Base-by-base conservation (phyloP, 2,329 filamentous ascomycete genomes). In the Aspergillus persii region DNA sequence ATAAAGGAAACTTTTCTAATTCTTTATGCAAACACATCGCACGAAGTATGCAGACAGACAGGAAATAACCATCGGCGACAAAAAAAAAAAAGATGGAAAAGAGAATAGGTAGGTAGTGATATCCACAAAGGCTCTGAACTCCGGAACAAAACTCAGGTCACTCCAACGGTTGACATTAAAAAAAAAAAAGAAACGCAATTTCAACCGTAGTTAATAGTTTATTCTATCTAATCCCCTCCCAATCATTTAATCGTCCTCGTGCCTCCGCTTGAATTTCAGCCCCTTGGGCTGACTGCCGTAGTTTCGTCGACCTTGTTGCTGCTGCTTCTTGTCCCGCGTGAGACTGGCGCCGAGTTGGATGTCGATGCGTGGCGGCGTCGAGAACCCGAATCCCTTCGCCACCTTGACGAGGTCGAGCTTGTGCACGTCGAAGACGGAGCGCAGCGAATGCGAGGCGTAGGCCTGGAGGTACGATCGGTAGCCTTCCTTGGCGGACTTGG, bases 401-500 rank as follows among this genome's bases (percentile, higher is more conserved):
- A 96, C 88, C 78, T 93, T 94, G 68, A 89, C 86, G 18, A 96
- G 80, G 72, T 96, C 91, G 11, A 95, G 81, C 72, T 91, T 91
- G 74, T 91, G 83, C 55, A 96, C 86, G 74, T 94, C 90, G 72
- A 94, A 96, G 41, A 96, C 88, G n/a, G 87, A 89, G 30, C 91
- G 86, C 60, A 95, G 81, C 66, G 85, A 89, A 77, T 94, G 95
- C 59, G 89, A 92, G 26, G 94, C 92, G 73, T 99, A 99, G 0
- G 95, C 94, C 75, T 98, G 92, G 27, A 99, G 84, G 75, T 99
- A 99, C 23, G 90, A 91, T 61, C 91, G 86, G 80, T 95, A 96
- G 3, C 91, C 85, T 65, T 88, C 86, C 73, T 88, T 89, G 48
- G 86, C 86, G 33, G 84, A 86, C 81, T 85, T 63, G 6, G 18